phyloP scores from a whole-genome alignment of 176 grass and related monocot species.

The Aegilops longissima region DNA sequence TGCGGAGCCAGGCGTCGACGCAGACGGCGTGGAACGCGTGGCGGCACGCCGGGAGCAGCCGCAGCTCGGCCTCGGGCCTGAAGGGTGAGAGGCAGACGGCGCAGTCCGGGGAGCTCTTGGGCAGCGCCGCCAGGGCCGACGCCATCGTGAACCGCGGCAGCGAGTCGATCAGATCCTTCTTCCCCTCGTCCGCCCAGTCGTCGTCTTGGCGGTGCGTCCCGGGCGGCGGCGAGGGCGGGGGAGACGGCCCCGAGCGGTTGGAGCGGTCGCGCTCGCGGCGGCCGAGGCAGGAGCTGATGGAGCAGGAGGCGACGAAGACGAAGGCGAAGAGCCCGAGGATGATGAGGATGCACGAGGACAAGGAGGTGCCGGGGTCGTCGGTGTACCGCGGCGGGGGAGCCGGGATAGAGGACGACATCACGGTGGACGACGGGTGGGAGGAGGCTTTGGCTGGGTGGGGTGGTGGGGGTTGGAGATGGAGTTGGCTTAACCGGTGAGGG shows the following conservation, averaged over 20 bases:
- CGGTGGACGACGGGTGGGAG: neutral
- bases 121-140: slow-evolving; percentile 53
- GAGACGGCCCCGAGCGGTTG: neutral
- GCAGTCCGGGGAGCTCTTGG: slow-evolving; percentile 84
- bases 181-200: neutral
- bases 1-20: slow-evolving; percentile 89
- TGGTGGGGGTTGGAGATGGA: neutral
- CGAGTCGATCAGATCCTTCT: slow-evolving; percentile 57
- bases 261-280: neutral
- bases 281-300: slow-evolving; percentile 72
- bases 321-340: slow-evolving; percentile 63
- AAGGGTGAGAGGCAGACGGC: slow-evolving; percentile 89
- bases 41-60: slow-evolving; percentile 80
- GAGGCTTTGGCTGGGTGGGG: neutral
- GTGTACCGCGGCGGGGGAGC: slow-evolving; percentile 26
- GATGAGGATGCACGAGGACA: slow-evolving; percentile 37
- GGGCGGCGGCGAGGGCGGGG: neutral
- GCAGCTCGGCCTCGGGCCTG: slow-evolving; percentile 71
- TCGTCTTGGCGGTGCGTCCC: neutral
- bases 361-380: neutral
- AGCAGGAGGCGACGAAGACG: slow-evolving; percentile 59
- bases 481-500: slow-evolving; percentile 21
- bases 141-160: slow-evolving; percentile 88
- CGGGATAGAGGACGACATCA: slow-evolving; percentile 38
- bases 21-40: slow-evolving; percentile 89